Percentiles rank a stretch among this genome's conserved stretches.
Evolutionary conservation across 495 filamentous ascomycete species (phyloP).

Genomic region (Hyphodiscus hymeniophilus): DNA sequence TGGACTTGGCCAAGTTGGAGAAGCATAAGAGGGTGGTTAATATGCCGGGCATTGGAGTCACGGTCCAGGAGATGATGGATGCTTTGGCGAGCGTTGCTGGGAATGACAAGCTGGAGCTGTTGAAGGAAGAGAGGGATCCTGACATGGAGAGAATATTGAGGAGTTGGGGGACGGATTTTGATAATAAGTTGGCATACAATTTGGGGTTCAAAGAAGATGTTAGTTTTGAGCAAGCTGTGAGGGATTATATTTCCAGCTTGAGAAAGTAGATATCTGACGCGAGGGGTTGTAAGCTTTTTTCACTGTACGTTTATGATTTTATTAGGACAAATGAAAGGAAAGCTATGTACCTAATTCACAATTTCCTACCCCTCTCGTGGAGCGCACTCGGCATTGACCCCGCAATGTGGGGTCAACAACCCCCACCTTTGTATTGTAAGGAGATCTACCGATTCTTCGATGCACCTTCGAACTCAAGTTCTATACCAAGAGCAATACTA

Average conservation of each 20-base stretch:
- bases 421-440: no score
- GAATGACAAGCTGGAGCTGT: slow-evolving; percentile 51
- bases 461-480: no score
- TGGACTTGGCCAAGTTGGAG: slow-evolving; percentile 39
- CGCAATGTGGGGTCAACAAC: no score
- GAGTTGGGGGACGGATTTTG: slow-evolving; percentile 64
- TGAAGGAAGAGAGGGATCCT: slow-evolving; percentile 59
- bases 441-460: no score
- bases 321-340: no score
- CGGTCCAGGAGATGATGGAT: slow-evolving; percentile 67
- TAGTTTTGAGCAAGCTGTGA: slow-evolving; percentile 47
- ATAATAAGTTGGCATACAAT: slow-evolving; percentile 45
- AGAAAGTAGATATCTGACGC: slow-evolving; percentile 1
- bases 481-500: no score
- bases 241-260: slow-evolving; percentile 38
- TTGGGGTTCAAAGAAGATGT: slow-evolving; percentile 57
- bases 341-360: no score
- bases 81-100: slow-evolving; percentile 63
- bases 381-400: no score
- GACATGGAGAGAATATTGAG: slow-evolving; percentile 62
- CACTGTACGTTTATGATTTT: no score
- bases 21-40: slow-evolving; percentile 55
- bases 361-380: no score
- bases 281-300: no score
- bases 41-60: slow-evolving; percentile 65